phyloP scores from a whole-genome alignment of 805 yeast genomes.

The Saturnispora ahearnii region DNA sequence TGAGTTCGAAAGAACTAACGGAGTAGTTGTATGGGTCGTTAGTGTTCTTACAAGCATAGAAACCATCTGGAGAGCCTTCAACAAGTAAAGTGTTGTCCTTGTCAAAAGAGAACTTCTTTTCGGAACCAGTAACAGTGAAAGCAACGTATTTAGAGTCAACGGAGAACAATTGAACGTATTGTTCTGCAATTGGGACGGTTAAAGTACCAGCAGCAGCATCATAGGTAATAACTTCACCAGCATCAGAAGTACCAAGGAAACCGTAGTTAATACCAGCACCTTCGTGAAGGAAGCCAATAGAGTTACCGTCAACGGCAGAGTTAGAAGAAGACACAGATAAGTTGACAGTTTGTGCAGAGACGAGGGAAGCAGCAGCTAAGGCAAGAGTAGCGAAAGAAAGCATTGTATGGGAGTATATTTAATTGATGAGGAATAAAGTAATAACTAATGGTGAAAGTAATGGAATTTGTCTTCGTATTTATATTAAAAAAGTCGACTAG shows the following conservation, averaged over 20 bases:
- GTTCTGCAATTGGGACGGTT: constrained; percentile 9
- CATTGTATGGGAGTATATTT: constrained; percentile 4
- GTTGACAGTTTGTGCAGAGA: constrained; percentile 15
- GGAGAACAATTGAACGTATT: not conserved
- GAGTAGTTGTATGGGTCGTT: constrained; percentile 38
- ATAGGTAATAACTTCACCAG: constrained; percentile 11
- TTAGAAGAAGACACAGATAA: constrained; percentile 24
- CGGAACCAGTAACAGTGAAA: constrained; percentile 10
- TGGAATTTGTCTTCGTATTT: no score
- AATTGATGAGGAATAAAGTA: not conserved
- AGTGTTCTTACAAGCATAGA: constrained; percentile 37
- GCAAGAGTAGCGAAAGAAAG: constrained; percentile 4
- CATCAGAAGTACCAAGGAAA: constrained; percentile 16
- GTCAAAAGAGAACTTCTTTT: constrained; percentile 14
- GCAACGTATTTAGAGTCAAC: constrained; percentile 8
- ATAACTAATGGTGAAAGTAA: not conserved
- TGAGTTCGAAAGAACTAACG: constrained; percentile 21
- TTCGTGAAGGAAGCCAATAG: constrained; percentile 31
- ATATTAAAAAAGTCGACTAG: not conserved
- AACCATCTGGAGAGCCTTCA: constrained; percentile 26
- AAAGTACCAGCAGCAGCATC: constrained; percentile 6
- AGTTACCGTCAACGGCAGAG: constrained; percentile 22
- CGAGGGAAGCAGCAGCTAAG: constrained; percentile 9
- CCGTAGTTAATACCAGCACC: constrained; percentile 42
- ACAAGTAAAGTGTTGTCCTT: constrained; percentile 21